Conservation (phyloP, 257 asterid species). For the Nicotiana obtusifolia region DNA sequence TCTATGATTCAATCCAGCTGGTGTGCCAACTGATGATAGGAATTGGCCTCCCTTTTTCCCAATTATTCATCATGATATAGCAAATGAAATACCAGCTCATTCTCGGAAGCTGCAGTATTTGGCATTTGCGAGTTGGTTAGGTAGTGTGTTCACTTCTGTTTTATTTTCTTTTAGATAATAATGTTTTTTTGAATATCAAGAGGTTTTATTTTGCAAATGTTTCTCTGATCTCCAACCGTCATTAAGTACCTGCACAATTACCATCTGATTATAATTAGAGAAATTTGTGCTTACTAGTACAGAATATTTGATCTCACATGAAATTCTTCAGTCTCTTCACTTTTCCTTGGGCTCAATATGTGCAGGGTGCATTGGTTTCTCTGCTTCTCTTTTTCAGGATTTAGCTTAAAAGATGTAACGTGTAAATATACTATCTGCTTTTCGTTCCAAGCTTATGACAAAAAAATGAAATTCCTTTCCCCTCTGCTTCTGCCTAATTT, state of each 20-base stretch:
- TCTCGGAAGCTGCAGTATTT: conserved; percentile 67
- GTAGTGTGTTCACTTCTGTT: conserved; percentile 23
- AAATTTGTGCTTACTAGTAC: neutral
- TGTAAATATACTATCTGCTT: neutral
- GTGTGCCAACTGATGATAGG: conserved; percentile 40
- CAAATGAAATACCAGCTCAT: conserved; percentile 59
- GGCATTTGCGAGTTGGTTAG: conserved; percentile 74
- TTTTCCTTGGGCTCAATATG: neutral
- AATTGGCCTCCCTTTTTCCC: conserved; percentile 71
- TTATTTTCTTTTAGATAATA: neutral
- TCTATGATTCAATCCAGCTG: conserved; percentile 33
- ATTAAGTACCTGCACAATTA: neutral
- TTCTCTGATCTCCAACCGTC: neutral
- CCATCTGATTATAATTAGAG: neutral
- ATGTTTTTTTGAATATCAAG: neutral
- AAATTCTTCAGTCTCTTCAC: neutral
- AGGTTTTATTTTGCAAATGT: neutral
- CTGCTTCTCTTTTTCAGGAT: neutral
- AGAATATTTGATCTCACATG: neutral
- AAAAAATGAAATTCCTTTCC: neutral
- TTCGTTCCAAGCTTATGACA: neutral
- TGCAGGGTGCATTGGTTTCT: neutral
- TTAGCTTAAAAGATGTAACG: neutral
- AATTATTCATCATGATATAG: conserved; percentile 57
- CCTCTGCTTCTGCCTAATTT: neutral